Base-by-base conservation (phyloP, 805 yeast genomes). In the Saturnispora ahearnii region DNA sequence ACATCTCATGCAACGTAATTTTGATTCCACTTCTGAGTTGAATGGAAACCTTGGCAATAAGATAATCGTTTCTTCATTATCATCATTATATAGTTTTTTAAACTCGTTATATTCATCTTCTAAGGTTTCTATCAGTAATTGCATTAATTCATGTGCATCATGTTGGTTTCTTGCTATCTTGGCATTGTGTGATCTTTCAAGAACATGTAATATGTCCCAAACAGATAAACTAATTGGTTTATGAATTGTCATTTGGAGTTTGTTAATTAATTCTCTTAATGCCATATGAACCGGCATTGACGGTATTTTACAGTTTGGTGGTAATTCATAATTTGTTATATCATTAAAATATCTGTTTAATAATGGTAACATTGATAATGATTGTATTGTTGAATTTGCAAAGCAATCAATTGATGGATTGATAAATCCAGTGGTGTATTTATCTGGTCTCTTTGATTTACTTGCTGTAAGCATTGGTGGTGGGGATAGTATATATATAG, bases 141-240 rank as follows among this genome's bases (percentile, higher is more conserved):
- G 96, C 30, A 91, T 76, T 55, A 93, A 72, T 60, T 91, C 99
- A 59, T 93, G 97, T 0, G 98, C 96, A 68, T 91, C 99, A 60
- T 91, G 96, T 64, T 93, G 99, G 43, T 78, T 78, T 33, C 84
- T 70, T 2, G 95, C 82, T 28, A 93, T 82, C 55, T 78, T 79
- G 3, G 90, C 81, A 49, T 81, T 77, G 66, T 82, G 85, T 13
- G 85, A 81, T 9, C 64, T 65, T 60, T 91, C 98, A 46, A 93
- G 66, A 10, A 79, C 82, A 47, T 76, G 82, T 18, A 91, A 68
- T 45, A 90, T 76, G 1, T 87, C 82, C 90, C 95, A 84, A 0
- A 87, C 89, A 0, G 90, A 79, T 5, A 82, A 66, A 8, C 81
- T 73, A 49, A 76, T 72, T 1, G 81, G 64, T 1, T 76, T 59